Evolutionary conservation across 164 flowering plant species (phyloP).

Genomic region (Echeveria elegans): DNA sequence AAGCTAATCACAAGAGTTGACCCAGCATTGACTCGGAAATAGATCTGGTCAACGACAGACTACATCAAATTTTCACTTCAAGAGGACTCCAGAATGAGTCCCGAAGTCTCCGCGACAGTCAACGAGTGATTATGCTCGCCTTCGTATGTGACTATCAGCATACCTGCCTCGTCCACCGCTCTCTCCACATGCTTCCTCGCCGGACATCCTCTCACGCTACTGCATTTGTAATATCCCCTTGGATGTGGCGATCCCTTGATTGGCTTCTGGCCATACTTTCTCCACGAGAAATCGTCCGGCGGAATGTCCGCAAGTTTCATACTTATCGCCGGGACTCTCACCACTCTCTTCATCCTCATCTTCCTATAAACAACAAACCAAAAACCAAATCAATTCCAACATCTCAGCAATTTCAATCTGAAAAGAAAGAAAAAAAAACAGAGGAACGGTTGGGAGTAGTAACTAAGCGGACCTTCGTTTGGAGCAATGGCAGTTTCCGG

Average conservation of each 20-base stretch:
- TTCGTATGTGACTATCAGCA: conserved; percentile 87
- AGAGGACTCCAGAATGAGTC: conserved; percentile 58
- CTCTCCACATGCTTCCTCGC: conserved; percentile 91
- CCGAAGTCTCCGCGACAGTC: conserved; percentile 39
- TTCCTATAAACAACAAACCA: conserved; percentile 29
- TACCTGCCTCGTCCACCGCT: conserved; percentile 71
- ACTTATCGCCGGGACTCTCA: conserved; percentile 89
- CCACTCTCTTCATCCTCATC: conserved; percentile 59
- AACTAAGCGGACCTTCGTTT: conserved; percentile 67
- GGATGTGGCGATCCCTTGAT: conserved; percentile 97
- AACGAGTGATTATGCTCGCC: conserved; percentile 79
- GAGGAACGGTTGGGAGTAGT: too few relatives aligned
- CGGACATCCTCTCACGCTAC: conserved; percentile 84
- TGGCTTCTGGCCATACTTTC: conserved; percentile 95
- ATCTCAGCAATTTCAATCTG: too few relatives aligned
- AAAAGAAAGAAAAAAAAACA: too few relatives aligned
- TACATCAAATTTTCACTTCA: background rate
- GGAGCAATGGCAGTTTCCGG: conserved; percentile 79
- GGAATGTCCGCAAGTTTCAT: conserved; percentile 87
- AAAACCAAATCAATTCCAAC: too few relatives aligned
- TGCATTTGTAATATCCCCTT: conserved; percentile 95
- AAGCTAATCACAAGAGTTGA: background rate
- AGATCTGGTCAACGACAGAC: conserved; percentile 2
- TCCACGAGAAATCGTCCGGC: conserved; percentile 91
- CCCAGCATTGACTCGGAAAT: background rate